Evolutionary conservation across 2,329 filamentous ascomycete species (phyloP).

Genomic region (Ophiostoma sp.): DNA sequence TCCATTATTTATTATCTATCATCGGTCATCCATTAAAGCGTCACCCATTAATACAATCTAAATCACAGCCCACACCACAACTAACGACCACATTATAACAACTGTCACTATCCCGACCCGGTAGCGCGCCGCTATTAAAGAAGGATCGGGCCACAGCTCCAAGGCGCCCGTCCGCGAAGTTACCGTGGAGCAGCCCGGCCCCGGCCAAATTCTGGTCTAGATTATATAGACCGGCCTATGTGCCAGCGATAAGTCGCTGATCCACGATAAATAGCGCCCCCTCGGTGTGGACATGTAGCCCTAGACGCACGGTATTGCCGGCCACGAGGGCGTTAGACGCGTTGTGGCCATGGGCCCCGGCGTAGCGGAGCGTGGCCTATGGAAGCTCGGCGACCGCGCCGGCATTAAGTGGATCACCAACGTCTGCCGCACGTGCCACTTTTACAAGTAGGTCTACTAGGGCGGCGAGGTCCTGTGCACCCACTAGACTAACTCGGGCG

Average conservation of each 20-base stretch:
- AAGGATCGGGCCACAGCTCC: constrained; percentile 17
- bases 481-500: constrained; percentile 25
- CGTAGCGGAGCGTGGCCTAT: constrained; percentile 33
- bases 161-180: constrained; percentile 16
- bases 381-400: constrained; percentile 41
- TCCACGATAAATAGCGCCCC: constrained; percentile 27
- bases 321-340: constrained; percentile 44
- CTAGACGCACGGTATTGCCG: constrained; percentile 29
- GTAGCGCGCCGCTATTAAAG: constrained; percentile 27
- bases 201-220: constrained; percentile 28
- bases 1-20: no score
- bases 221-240: constrained; percentile 28
- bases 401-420: constrained; percentile 41
- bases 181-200: constrained; percentile 18
- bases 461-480: constrained; percentile 41
- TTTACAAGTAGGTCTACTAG: constrained; percentile 40
- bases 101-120: constrained; percentile 27
- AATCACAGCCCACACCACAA: no score
- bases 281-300: constrained; percentile 25
- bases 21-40: no score
- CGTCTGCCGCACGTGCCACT: constrained; percentile 40
- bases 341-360: constrained; percentile 38
- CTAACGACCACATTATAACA: no score
- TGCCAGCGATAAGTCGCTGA: constrained; percentile 29
- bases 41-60: no score